A percentile compares a stretch with the other conserved stretches of the same genome.
Evolutionary conservation across 2,329 filamentous ascomycete genomes (phyloP).

Genomic region (Lachnellula willkommii): DNA sequence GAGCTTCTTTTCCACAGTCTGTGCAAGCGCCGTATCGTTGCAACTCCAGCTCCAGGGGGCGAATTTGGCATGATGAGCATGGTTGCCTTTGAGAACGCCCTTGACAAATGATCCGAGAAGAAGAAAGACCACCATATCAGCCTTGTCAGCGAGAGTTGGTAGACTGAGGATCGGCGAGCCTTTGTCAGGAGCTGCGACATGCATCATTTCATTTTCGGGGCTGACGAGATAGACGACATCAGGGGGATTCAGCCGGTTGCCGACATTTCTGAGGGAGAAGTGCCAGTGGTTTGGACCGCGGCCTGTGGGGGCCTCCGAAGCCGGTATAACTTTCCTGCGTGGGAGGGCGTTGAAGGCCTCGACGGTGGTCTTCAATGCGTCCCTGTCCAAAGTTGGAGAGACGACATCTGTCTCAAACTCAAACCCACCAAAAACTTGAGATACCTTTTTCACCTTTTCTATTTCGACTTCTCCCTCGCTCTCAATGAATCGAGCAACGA

Average conservation of each 20-base stretch:
- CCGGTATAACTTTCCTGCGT: not conserved
- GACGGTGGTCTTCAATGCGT: not conserved
- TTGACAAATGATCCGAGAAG: not conserved
- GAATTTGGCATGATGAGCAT: not conserved
- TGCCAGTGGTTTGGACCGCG: not conserved
- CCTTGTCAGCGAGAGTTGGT: not conserved
- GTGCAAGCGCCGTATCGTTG: not conserved
- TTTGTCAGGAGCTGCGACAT: not conserved
- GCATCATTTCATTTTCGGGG: not conserved
- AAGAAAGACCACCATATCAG: not conserved
- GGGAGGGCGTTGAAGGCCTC: not conserved
- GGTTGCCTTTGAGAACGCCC: not conserved
- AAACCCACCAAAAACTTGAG: not conserved
- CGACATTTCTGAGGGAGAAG: not conserved
- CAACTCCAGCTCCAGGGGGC: slow-evolving; percentile 4
- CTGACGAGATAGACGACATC: not conserved
- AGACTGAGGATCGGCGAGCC: not conserved
- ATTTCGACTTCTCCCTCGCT: not conserved
- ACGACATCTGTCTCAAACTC: not conserved
- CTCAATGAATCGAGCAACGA: not conserved
- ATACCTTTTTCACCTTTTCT: not conserved
- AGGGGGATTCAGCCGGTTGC: not conserved
- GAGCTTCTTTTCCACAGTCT: not conserved
- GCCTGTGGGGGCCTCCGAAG: not conserved
- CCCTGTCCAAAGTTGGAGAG: not conserved